Evolutionary conservation across 345 rosid species (phyloP), one percentile per base, ranked within the genome.

Genomic region (Dovyalis caffra): DNA sequence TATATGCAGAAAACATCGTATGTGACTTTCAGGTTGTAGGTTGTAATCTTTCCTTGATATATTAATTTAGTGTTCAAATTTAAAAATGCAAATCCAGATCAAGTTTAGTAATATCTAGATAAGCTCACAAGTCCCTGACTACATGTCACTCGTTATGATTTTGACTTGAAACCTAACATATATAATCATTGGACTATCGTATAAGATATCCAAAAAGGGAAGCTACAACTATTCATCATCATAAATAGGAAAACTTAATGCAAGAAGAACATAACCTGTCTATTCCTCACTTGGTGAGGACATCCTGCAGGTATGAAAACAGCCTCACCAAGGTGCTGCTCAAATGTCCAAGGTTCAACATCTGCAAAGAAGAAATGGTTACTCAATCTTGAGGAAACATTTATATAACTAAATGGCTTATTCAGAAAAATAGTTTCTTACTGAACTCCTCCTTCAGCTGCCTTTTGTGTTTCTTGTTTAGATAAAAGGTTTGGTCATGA

Each of bases 271-370:
- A 64, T 76, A 51, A 87, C 90, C 85, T 85, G 74, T 82, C 83
- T 78, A 76, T 87, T 87, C 81, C 90, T 85, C 63, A 87, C 90
- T 85, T 85, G 90, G 80, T 87, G 90, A 3, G 90, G 90, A 67
- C 90, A 87, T 73, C 90, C 88, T 40, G 90, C 90, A 2, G 90
- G 90, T 72, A 87, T 87, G 65, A 87, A 84, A 68, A 85, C 86
- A 66, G 90, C 90, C 78, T 87, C 90, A 45, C 88, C 90, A 49
- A 85, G 83, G 76, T 82, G 79, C 76, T 87, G 90, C 75, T 83
- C 90, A 49, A 87, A 83, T 25, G 90, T 87, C 90, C 90, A 87
- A 64, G 90, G 86, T 82, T 87, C 90, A 62, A 87, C 71, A 79
- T 77, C 90, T 87, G 85, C 70, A 69, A 63, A 69, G 43, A 43